These are phyloP conservation scores for Micromonas commoda DNA, from an alignment of 139 green algal species.

Conservation along the genomic window DNA sequence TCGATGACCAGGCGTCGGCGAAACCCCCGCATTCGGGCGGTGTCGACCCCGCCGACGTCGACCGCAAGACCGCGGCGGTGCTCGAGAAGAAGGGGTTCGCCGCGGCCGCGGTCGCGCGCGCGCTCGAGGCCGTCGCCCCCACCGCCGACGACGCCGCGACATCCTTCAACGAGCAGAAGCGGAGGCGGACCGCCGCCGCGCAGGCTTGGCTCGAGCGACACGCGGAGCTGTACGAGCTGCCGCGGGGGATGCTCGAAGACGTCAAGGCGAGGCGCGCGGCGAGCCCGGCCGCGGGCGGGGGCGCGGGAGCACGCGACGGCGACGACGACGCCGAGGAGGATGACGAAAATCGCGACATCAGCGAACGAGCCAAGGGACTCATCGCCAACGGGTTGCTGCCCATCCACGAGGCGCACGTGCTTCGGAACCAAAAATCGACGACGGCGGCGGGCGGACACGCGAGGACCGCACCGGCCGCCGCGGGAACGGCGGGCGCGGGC, in stretches of 20 bases:
- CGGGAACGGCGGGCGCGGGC: background rate
- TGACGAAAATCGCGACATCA: background rate
- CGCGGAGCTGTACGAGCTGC: background rate
- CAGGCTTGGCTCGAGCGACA: background rate
- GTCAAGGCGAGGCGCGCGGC: background rate
- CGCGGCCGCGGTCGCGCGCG: background rate
- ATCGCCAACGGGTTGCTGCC: background rate
- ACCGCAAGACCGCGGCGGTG: background rate
- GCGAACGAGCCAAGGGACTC: background rate
- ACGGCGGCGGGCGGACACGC: background rate
- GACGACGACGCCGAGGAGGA: background rate
- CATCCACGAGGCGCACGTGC: background rate
- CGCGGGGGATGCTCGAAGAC: background rate
- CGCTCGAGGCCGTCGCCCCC: too few relatives aligned
- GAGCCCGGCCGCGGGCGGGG: too few relatives aligned
- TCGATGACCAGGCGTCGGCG: too few relatives aligned
- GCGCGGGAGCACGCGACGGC: too few relatives aligned
- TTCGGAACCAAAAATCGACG: too few relatives aligned
- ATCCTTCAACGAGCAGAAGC: background rate
- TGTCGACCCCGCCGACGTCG: background rate
- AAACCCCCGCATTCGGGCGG: too few relatives aligned
- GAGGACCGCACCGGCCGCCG: background rate
- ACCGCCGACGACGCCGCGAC: background rate
- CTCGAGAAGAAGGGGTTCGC: background rate
- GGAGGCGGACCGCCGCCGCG: too few relatives aligned